Conservation (phyloP, 2,329 filamentous ascomycete genomes). For the Dactylellina parvicollis region DNA sequence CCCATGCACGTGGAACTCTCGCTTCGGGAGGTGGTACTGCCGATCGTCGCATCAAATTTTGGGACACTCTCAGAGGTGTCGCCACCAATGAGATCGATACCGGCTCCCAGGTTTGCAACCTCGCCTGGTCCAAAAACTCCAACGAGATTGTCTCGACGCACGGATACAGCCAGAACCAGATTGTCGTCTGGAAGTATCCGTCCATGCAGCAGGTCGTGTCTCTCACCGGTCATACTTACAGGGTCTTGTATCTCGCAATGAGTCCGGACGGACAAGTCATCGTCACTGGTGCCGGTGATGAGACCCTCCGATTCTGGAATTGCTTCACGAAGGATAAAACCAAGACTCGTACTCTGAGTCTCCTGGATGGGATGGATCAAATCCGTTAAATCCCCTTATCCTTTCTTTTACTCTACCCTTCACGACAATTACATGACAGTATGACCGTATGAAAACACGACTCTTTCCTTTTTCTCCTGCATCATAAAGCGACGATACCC, state of each 20-base stretch:
- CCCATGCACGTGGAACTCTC: conserved; percentile 91
- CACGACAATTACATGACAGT: conserved; percentile 16
- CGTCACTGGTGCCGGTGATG: conserved; percentile 94
- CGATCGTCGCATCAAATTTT: conserved; percentile 96
- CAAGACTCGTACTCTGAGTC: conserved; percentile 69
- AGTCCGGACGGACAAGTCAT: conserved; percentile 93
- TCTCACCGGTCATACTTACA: conserved; percentile 93
- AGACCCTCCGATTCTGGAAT: conserved; percentile 96
- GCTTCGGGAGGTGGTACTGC: conserved; percentile 95
- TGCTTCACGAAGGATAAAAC: conserved; percentile 79
- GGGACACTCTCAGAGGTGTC: conserved; percentile 87
- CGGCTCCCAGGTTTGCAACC: conserved; percentile 97
- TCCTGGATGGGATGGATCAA: conserved; percentile 59
- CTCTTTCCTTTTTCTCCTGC: conserved; percentile 24
- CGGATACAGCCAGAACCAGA: conserved; percentile 97
- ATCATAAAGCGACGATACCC: conserved; percentile 43
- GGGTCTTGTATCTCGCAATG: conserved; percentile 96
- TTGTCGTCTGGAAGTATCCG: conserved; percentile 99
- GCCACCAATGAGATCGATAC: conserved; percentile 91
- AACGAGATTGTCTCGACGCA: conserved; percentile 98
- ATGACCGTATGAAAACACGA: conserved; percentile 41
- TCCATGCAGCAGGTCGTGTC: conserved; percentile 97
- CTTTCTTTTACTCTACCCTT: conserved; percentile 17
- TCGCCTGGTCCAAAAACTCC: conserved; percentile 96
- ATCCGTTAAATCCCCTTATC: conserved; percentile 56